phyloP scores from a whole-genome alignment of 306 rosid genomes.

The Sophora flavescens region DNA sequence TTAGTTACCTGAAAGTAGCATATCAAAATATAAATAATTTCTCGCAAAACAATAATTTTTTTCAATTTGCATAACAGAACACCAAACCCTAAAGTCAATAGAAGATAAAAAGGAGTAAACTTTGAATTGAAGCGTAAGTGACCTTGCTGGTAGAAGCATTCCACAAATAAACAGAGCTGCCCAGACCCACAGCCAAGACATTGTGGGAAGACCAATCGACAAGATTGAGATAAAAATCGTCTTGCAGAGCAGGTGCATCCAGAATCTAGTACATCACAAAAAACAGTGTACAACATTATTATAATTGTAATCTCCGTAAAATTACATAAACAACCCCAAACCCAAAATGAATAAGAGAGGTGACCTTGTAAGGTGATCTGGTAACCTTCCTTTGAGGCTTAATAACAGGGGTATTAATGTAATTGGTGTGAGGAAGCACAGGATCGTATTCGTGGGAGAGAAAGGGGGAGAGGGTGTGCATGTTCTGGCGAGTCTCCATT shows the following conservation, averaged over 20 bases:
- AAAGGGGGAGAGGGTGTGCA: conserved; percentile 77
- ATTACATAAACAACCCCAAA: not conserved
- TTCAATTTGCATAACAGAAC: not conserved
- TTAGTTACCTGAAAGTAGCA: conserved; percentile 71
- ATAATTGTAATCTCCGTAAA: not conserved
- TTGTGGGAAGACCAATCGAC: conserved; percentile 93
- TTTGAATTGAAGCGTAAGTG: conserved; percentile 27
- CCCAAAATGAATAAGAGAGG: not conserved
- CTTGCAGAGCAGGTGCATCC: conserved; percentile 95
- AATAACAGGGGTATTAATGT: conserved; percentile 53
- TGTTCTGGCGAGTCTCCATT: conserved; percentile 75
- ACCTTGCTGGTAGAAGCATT: conserved; percentile 93
- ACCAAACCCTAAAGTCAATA: not conserved
- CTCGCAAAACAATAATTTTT: not conserved
- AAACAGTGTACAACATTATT: not conserved
- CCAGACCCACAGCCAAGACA: conserved; percentile 85
- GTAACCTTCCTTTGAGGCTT: conserved; percentile 81
- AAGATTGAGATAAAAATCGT: conserved; percentile 88
- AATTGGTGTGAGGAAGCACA: conserved; percentile 59
- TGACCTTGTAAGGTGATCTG: conserved; percentile 80
- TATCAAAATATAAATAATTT: conserved; percentile 15
- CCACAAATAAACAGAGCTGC: conserved; percentile 89
- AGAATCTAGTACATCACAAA: conserved; percentile 59
- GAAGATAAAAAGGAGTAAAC: not conserved
- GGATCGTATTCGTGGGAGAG: conserved; percentile 57